Base-by-base conservation (phyloP, 257 asterid species). In the Jacaranda mimosifolia region DNA sequence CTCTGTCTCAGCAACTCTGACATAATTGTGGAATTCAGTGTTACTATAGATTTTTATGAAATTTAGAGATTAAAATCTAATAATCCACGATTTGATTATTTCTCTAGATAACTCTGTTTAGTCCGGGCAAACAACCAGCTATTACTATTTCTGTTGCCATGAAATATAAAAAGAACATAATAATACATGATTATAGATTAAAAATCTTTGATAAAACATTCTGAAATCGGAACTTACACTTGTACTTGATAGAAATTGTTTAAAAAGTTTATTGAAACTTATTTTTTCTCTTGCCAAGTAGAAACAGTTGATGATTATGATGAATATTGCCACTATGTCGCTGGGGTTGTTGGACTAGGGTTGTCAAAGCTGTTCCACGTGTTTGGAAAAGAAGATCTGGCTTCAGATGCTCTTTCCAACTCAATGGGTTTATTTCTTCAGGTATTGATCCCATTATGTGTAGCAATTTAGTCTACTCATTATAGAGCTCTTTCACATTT, bases 321-420 rank as follows among this genome's bases (percentile, higher is more conserved):
- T 62, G 98, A 92, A 82, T 94, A 94, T 85, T 92, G 98, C 77
- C 98, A 94, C 86, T 94, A 92, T 86, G 98, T 89, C 75, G 97
- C 98, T 43, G 98, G 98, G 72, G 97, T 92, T 79, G 98, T 94
- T 79, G 98, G 98, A 52, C 74, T 91, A 74, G 98, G 98, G 43
- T 78, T 94, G 86, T 92, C 98, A n/a, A 94, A 90, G 85, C 87
- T 94, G 74, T 90, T 94, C 85, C 94, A 91, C 81, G 95, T 95
- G 73, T 91, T 97, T 48, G 97, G 94, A 62, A 90, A 85, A 81
- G 97, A 94, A 85, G 90, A 91, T 76, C 75, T 91, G 84, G 86
- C 80, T 76, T 40, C 95, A 65, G 97, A 91, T 80, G 42, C 85
- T 66, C 83, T 91, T 75, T 91, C 97, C 72, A 94, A 94, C 86